phyloP scores from a whole-genome alignment of 371 early-diverging fungal genomes.

The Mucor plumbeus region DNA sequence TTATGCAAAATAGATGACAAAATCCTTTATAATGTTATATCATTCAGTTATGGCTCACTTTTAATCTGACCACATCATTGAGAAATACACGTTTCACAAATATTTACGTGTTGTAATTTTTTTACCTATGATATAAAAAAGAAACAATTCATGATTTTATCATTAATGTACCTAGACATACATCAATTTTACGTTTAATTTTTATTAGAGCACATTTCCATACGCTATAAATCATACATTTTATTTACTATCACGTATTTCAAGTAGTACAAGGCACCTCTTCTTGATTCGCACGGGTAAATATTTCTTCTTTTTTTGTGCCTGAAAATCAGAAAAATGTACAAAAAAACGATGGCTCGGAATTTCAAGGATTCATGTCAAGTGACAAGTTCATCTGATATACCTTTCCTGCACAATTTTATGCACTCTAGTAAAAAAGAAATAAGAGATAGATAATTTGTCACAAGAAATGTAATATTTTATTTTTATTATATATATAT shows the following conservation, averaged over 20 bases:
- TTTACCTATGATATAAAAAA: neutral
- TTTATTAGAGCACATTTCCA: too few relatives aligned
- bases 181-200: too few relatives aligned
- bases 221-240: too few relatives aligned
- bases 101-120: neutral
- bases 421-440: slow-evolving; percentile 3
- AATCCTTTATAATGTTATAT: too few relatives aligned
- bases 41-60: neutral
- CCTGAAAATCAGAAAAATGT: slow-evolving; percentile 7
- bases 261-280: neutral
- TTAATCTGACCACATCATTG: neutral
- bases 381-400: slow-evolving; percentile 2
- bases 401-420: neutral
- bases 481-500: too few relatives aligned
- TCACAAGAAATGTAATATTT: slow-evolving; percentile 1
- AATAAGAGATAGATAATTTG: neutral
- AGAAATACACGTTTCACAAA: neutral
- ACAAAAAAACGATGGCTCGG: too few relatives aligned
- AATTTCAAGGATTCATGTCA: neutral
- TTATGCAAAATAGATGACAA: neutral
- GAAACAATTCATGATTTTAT: too few relatives aligned
- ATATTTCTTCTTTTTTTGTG: neutral
- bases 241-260: neutral
- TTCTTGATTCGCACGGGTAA: neutral
- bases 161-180: too few relatives aligned